Conservation (phyloP, 1,139 yeast species). For the Kodamaea derodonti region DNA sequence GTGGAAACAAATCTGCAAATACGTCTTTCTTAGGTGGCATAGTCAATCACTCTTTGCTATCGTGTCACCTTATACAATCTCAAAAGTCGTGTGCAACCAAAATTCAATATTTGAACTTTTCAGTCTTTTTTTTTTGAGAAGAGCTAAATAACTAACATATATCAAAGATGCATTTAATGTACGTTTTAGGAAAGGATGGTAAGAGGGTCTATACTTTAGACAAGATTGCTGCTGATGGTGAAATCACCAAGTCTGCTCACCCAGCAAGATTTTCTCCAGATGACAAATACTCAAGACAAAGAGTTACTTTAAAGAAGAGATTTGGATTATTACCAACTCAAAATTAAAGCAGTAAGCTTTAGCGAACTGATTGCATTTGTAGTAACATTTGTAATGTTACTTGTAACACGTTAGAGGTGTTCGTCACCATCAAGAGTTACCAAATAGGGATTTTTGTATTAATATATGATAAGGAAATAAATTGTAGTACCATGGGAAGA, state of each 20-base stretch:
- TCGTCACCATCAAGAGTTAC: too few species aligned
- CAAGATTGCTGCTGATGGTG: conserved; percentile 78
- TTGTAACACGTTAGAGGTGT: too few species aligned
- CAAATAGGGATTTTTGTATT: too few species aligned
- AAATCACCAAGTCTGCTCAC: conserved; percentile 97
- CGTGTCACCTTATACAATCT: neutral
- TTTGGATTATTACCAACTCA: conserved; percentile 86
- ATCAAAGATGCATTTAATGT: conserved; percentile 91
- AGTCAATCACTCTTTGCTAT: neutral
- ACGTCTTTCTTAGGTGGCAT: conserved; percentile 45
- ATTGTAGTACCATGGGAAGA: too few species aligned
- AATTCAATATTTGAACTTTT: neutral
- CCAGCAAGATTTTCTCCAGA: conserved; percentile 99
- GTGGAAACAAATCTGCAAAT: conserved; percentile 44
- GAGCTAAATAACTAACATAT: conserved; percentile 3
- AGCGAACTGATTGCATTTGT: too few species aligned
- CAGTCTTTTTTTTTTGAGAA: conserved; percentile 4
- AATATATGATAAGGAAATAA: neutral
- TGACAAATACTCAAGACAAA: conserved; percentile 97
- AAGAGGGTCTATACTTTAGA: conserved; percentile 91
- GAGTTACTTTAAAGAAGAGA: conserved; percentile 97
- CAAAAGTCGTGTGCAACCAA: neutral
- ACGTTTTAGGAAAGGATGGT: conserved; percentile 90
- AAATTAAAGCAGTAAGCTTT: too few species aligned
- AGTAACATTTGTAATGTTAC: too few species aligned